Evolutionary conservation across 805 yeast species (phyloP).

Genomic region (Metschnikowia baotianmanensis): DNA sequence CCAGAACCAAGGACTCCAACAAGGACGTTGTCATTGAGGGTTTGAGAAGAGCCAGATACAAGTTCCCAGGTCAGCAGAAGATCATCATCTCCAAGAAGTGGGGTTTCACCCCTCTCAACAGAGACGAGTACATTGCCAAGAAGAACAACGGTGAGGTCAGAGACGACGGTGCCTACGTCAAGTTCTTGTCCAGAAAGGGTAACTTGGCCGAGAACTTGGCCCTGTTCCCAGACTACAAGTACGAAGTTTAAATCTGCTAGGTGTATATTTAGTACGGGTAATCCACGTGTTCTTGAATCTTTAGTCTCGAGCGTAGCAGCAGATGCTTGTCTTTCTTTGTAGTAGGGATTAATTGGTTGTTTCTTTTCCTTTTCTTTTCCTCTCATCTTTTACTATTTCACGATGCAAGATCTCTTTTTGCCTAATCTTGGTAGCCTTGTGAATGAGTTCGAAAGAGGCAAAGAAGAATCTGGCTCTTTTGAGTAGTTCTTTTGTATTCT

Average conservation of each 20-base stretch:
- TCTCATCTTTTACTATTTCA: no score
- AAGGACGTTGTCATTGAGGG: conserved; percentile 97
- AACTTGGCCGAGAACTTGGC: conserved; percentile 85
- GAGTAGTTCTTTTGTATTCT: no score
- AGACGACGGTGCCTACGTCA: conserved; percentile 99
- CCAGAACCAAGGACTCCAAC: conserved; percentile 98
- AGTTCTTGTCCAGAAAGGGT: conserved; percentile 97
- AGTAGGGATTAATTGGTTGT: no score
- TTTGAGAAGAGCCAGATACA: conserved; percentile 99
- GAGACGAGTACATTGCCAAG: conserved; percentile 92
- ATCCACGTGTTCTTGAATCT: conserved; percentile 10
- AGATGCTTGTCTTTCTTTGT: background rate
- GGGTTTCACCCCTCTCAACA: conserved; percentile 99
- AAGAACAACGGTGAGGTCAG: conserved; percentile 97
- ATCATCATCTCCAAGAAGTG: conserved; percentile 99
- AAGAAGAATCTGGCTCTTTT: no score
- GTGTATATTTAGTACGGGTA: conserved; percentile 11
- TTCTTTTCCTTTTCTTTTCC: no score
- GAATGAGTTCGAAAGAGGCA: no score
- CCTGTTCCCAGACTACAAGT: conserved; percentile 88
- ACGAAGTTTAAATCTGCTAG: conserved; percentile 38
- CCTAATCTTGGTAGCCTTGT: no score
- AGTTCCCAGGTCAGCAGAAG: conserved; percentile 99
- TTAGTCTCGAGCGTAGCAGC: background rate
- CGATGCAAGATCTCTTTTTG: no score